phyloP scores from a whole-genome alignment of 176 grass and related monocot genomes.

The Zoysia pacifica region DNA sequence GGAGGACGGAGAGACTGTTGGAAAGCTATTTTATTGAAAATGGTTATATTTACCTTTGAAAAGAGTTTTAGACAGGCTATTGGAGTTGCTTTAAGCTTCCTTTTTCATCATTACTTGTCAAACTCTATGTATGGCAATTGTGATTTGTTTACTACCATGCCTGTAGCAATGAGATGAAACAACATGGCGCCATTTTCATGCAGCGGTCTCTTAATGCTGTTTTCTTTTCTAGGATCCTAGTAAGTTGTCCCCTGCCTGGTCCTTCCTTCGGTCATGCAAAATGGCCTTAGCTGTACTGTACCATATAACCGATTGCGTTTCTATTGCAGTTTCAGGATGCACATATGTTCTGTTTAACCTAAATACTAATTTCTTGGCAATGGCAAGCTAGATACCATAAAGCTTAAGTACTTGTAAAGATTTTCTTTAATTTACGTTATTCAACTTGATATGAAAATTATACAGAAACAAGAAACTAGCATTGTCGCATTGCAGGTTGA shows the following conservation, averaged over 20 bases:
- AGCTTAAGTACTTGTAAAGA: background rate
- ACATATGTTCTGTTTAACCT: background rate
- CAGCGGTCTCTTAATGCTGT: background rate
- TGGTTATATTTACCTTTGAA: too few relatives aligned
- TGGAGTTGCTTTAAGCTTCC: background rate
- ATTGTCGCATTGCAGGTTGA: background rate
- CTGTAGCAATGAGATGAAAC: constrained; percentile 19
- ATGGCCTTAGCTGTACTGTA: background rate
- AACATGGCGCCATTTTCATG: constrained; percentile 7
- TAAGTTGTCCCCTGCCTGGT: background rate
- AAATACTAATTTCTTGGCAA: background rate
- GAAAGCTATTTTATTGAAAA: too few relatives aligned
- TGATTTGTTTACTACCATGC: constrained; percentile 26
- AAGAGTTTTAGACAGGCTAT: too few relatives aligned
- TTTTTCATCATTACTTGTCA: constrained; percentile 8
- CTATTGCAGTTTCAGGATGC: background rate
- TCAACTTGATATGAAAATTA: background rate
- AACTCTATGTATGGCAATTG: constrained; percentile 1
- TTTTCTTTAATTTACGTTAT: background rate
- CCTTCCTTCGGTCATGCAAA: background rate
- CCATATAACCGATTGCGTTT: background rate
- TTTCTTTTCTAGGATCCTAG: background rate
- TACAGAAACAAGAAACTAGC: background rate
- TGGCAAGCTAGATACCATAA: too few relatives aligned
- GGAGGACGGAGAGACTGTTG: too few relatives aligned